A percentile compares a stretch with the other conserved stretches of the same genome.
Conservation (phyloP, 73 alveolate species). For the Paramecium sonneborni region DNA sequence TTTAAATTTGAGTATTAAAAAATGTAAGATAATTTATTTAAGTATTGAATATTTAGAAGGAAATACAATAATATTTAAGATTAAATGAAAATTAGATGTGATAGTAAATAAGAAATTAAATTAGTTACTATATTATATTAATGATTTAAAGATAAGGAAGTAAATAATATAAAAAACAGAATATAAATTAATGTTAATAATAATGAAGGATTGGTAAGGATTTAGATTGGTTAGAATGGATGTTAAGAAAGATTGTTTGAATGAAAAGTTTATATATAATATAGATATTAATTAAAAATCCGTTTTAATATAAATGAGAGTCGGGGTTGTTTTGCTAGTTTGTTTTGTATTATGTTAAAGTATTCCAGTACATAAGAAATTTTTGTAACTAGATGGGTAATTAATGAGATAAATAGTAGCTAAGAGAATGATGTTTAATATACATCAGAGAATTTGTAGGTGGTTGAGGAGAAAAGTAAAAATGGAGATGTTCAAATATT, state of each 20-base stretch:
- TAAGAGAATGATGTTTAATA: slow-evolving; percentile 22
- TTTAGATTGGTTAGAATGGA: neutral
- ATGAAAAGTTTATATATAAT: neutral
- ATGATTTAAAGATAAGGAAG: too few species aligned
- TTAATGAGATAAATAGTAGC: neutral
- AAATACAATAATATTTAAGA: too few species aligned
- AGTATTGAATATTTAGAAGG: too few species aligned
- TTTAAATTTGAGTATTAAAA: too few species aligned
- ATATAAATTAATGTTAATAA: too few species aligned
- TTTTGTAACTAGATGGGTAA: neutral
- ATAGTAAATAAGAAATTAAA: too few species aligned
- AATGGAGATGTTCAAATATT: neutral
- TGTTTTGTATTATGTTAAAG: neutral
- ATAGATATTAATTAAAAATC: neutral
- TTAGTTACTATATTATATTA: too few species aligned
- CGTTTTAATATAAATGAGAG: slow-evolving; percentile 8
- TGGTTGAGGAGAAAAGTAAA: neutral
- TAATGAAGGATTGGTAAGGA: neutral
- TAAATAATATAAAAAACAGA: too few species aligned
- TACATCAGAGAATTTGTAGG: neutral
- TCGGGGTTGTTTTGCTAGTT: neutral
- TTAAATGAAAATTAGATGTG: too few species aligned
- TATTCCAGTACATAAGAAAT: slow-evolving; percentile 24
- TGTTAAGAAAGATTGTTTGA: neutral
- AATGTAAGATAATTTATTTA: too few species aligned